These are phyloP conservation scores for Actinomortierella wolfii DNA, from an alignment of 371 early-diverging fungal genomes.

Conservation along the genomic window DNA sequence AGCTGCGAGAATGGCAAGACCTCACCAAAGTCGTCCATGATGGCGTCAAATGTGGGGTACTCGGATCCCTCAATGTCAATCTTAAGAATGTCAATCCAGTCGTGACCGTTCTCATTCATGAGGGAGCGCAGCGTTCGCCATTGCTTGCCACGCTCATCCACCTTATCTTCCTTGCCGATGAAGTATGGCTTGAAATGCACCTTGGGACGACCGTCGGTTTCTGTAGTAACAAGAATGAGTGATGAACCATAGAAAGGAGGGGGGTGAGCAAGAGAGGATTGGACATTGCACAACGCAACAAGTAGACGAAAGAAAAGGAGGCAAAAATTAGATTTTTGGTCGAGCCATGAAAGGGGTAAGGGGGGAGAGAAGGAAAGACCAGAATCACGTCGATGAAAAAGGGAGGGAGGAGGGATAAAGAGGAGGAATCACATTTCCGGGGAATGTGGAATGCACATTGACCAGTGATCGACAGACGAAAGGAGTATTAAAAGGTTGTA, in stretches of 20 bases:
- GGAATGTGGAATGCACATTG: too few species aligned
- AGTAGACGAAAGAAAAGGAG: slow-evolving; percentile 4
- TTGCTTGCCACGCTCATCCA: slow-evolving; percentile 5
- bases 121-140: slow-evolving; percentile 28
- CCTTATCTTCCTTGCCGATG: slow-evolving; percentile 13
- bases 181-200: slow-evolving; percentile 26
- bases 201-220: slow-evolving; percentile 1
- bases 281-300: neutral
- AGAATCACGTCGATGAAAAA: too few species aligned
- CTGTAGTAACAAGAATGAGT: slow-evolving; percentile 2
- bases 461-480: too few species aligned
- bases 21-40: slow-evolving; percentile 38
- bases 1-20: slow-evolving; percentile 39
- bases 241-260: neutral
- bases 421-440: too few species aligned
- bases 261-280: neutral
- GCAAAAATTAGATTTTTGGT: neutral
- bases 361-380: neutral
- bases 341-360: neutral
- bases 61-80: slow-evolving; percentile 33
- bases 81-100: slow-evolving; percentile 45
- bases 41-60: slow-evolving; percentile 18
- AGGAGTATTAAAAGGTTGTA: too few species aligned
- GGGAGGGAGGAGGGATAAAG: neutral
- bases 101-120: slow-evolving; percentile 41